phyloP scores from a whole-genome alignment of 108 stramenopile species.

The Asterionellopsis glacialis region DNA sequence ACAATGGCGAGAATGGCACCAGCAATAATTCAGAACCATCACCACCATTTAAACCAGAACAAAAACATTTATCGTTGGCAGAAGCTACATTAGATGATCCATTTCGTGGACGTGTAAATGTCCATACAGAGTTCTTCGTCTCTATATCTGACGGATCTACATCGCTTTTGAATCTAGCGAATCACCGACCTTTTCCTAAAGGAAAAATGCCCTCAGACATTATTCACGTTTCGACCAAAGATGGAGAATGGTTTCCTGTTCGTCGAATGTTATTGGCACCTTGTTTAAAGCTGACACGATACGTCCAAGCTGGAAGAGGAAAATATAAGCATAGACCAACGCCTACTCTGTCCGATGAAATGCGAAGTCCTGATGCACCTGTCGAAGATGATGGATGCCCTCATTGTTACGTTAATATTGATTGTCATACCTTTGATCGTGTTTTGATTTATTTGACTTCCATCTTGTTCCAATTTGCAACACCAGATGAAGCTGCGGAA shows the following conservation, averaged over 20 bases:
- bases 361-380: slow-evolving; percentile 12
- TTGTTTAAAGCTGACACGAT: slow-evolving; percentile 11
- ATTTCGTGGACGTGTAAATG: slow-evolving; percentile 5
- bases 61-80: background rate
- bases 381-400: background rate
- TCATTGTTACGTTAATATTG: slow-evolving; percentile 5
- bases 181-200: background rate
- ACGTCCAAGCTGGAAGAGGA: slow-evolving; percentile 15
- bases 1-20: no score
- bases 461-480: no score
- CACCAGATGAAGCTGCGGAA: no score
- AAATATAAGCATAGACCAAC: slow-evolving; percentile 5
- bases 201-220: slow-evolving; percentile 5
- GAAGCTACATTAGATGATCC: slow-evolving; percentile 10
- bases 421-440: slow-evolving; percentile 12
- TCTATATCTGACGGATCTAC: background rate
- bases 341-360: background rate
- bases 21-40: background rate
- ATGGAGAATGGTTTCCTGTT: slow-evolving; percentile 16
- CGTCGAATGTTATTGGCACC: slow-evolving; percentile 6
- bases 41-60: background rate
- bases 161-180: background rate
- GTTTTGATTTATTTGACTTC: slow-evolving; percentile 7
- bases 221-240: slow-evolving; percentile 12
- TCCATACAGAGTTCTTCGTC: slow-evolving; percentile 4